Base-by-base conservation (phyloP, 1,139 yeast genomes). In the Wickerhamomyces sp. region DNA sequence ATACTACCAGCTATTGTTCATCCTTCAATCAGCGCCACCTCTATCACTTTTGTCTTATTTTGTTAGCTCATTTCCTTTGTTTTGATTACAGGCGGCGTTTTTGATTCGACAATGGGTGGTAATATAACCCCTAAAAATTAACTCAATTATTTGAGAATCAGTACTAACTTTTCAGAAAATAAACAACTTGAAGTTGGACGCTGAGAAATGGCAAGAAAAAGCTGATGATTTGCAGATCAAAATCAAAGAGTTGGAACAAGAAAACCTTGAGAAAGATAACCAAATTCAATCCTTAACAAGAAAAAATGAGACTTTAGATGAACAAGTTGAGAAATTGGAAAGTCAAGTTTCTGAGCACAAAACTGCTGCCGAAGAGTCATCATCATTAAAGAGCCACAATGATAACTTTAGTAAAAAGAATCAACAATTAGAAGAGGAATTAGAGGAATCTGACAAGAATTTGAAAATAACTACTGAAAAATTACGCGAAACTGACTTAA, bases 161-260 rank as follows among this genome's bases (percentile, higher is more conserved):
- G 13, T 24, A 24, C 27, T 24, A 27, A 13, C 14, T 3, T n/a
- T 15, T 14, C 45, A 85, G 94, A 90, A 92, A 80, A 74, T 92
- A 73, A 83, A 75, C 74, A 80, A 81, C 69, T 81, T 92, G 67
- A 90, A 90, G 70, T 74, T 86, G 59, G 98, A 92, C 64, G 90
- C 96, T 52, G 99, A 94, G 72, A 73, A 84, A 59, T 95, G 97
- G 86, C 96, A 90, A 72, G 96, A 88, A 65, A 87, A 89, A 73
- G 84, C 94, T 47, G 98, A 92, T 59, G 96, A 86, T 58, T 77
- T 87, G 58, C 67, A 80, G 45, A 81, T 75, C 49, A 81, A 81
- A 64, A 80, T 86, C 70, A 92, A 90, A 75, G 84, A 76, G 59
- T 76, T 90, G 64, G 97, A 92, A 67, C 96, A 89, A 68, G 96